Conservation (phyloP, 1,284 basidiomycete species). For the Tylopilus sp. region DNA sequence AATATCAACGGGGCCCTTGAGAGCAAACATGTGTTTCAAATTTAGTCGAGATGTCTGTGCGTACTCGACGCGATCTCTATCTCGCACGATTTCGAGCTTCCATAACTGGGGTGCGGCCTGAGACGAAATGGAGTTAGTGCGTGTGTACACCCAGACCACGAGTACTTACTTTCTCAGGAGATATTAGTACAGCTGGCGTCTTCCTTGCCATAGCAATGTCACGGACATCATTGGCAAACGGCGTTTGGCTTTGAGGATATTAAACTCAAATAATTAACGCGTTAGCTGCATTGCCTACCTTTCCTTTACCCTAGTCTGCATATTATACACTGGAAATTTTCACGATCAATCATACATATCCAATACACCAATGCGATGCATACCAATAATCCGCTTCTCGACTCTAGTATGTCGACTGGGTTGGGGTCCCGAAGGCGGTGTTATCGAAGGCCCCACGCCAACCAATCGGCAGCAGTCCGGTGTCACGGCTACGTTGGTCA, state of each 20-base stretch:
- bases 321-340: constrained; percentile 60
- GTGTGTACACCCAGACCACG: neutral
- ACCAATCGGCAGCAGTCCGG: constrained; percentile 64
- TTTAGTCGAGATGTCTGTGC: constrained; percentile 48
- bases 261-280: constrained; percentile 1
- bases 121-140: constrained; percentile 9
- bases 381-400: constrained; percentile 76
- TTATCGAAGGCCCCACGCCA: constrained; percentile 67
- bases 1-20: constrained; percentile 66
- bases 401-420: constrained; percentile 68
- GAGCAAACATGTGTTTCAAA: constrained; percentile 68
- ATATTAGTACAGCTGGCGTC: constrained; percentile 62
- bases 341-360: neutral
- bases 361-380: constrained; percentile 20
- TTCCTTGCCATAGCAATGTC: constrained; percentile 66
- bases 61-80: constrained; percentile 40
- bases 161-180: constrained; percentile 51
- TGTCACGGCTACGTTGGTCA: constrained; percentile 74
- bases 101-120: constrained; percentile 79
- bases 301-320: constrained; percentile 61
- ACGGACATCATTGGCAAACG: constrained; percentile 75
- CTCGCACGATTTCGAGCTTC: constrained; percentile 67
- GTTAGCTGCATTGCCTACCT: constrained; percentile 47
- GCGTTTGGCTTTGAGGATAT: constrained; percentile 56
- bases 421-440: constrained; percentile 60